Conservation (phyloP, 2,329 filamentous ascomycete species). For the Hypomyces rosellus region DNA sequence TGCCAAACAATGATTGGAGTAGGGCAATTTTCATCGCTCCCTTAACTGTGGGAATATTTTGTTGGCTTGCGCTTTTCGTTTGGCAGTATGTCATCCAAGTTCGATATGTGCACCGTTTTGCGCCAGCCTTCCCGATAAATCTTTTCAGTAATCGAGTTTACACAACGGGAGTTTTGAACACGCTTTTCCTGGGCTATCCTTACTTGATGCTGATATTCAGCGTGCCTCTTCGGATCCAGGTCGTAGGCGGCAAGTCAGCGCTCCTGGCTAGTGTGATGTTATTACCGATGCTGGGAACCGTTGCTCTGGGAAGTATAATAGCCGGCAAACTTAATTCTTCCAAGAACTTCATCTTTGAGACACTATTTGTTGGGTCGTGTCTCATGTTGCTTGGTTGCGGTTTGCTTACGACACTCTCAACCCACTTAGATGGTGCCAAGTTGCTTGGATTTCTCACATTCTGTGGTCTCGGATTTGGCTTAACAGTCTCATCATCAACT, state of each 20-base stretch:
- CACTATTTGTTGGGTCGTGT: not conserved
- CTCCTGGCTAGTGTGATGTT: not conserved
- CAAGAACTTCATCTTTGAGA: not conserved
- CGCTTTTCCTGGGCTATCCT: not conserved
- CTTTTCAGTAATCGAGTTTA: not conserved
- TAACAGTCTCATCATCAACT: not conserved
- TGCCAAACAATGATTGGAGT: conserved; percentile 10
- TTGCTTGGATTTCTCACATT: not conserved
- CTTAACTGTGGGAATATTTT: conserved; percentile 3
- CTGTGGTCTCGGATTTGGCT: not conserved
- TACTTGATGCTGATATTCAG: not conserved
- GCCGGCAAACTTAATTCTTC: not conserved
- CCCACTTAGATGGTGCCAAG: not conserved
- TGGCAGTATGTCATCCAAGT: conserved; percentile 1
- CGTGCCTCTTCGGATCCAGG: not conserved
- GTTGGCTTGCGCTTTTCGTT: conserved; percentile 7
- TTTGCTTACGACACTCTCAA: not conserved
- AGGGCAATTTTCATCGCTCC: conserved; percentile 16
- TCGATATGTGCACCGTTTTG: not conserved
- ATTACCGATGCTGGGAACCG: not conserved
- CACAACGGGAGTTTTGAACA: not conserved
- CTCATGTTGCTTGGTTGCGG: not conserved
- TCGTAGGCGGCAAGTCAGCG: not conserved
- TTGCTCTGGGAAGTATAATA: not conserved
- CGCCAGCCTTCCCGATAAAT: not conserved